Conservation (phyloP, 495 filamentous ascomycete genomes). For the Penicillium arizonense region DNA sequence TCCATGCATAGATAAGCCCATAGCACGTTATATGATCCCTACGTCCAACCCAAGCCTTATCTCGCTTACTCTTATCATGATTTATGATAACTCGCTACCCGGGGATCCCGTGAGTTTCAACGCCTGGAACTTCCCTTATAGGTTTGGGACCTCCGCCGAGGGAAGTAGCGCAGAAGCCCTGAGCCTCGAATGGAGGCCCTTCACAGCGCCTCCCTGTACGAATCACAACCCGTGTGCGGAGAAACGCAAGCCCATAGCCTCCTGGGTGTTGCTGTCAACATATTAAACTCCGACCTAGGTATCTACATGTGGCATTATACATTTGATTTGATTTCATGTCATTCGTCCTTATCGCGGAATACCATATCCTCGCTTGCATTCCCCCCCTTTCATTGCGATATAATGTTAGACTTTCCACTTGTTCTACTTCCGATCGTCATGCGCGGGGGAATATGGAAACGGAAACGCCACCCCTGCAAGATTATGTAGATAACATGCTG, state of each 20-base stretch:
- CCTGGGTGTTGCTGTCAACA: too few relatives aligned
- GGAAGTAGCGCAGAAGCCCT: conserved; percentile 11
- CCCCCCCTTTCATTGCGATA: not conserved
- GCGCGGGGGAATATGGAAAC: conserved; percentile 3
- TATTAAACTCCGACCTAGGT: too few relatives aligned
- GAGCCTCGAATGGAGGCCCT: conserved; percentile 8
- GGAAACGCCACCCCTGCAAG: not conserved
- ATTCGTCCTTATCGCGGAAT: too few relatives aligned
- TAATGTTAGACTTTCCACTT: not conserved
- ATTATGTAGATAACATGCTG: conserved; percentile 17
- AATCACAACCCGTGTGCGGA: conserved; percentile 21
- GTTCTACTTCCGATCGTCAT: conserved; percentile 3
- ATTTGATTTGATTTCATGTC: too few relatives aligned
- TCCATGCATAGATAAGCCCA: not conserved
- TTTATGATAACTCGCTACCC: not conserved
- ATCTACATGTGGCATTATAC: too few relatives aligned
- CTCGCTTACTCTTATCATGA: not conserved
- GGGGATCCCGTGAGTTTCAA: conserved; percentile 7
- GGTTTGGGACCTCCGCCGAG: conserved; percentile 28
- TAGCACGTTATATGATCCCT: not conserved
- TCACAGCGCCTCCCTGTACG: conserved; percentile 6
- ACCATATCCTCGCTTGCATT: too few relatives aligned
- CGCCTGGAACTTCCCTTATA: conserved; percentile 35
- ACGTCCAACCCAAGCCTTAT: not conserved
- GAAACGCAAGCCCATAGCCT: not conserved